Percentiles rank a stretch among this genome's conserved stretches.
Evolutionary conservation across 2,329 filamentous ascomycete genomes (phyloP).

Genomic region (Graphilbum ipis-grandicollis): DNA sequence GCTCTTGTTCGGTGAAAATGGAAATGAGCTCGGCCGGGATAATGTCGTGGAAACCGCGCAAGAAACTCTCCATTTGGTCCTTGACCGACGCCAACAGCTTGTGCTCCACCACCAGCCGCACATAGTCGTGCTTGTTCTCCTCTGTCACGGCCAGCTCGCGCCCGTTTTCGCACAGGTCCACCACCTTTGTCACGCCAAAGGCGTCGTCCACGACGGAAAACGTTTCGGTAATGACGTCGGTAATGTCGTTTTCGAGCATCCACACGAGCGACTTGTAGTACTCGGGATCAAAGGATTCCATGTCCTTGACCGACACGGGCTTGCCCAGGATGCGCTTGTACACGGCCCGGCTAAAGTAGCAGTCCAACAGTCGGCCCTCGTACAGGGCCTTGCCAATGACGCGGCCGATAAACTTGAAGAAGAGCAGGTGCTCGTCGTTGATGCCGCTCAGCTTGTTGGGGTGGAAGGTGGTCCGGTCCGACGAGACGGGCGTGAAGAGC

Average conservation of each 20-base stretch:
- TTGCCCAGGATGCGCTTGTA: conserved; percentile 97
- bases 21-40: conserved; percentile 86
- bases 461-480: conserved; percentile 96
- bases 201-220: conserved; percentile 89
- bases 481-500: conserved; percentile 88
- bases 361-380: conserved; percentile 87
- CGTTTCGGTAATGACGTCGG: conserved; percentile 89
- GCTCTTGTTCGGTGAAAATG: conserved; percentile 97
- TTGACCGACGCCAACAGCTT: conserved; percentile 81
- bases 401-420: conserved; percentile 98
- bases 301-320: conserved; percentile 92
- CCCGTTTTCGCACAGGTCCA: conserved; percentile 76
- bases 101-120: conserved; percentile 86
- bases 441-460: conserved; percentile 86
- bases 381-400: conserved; percentile 98
- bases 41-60: conserved; percentile 95
- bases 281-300: conserved; percentile 95
- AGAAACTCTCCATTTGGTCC: conserved; percentile 85
- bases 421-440: conserved; percentile 89
- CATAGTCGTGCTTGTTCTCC: conserved; percentile 97
- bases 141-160: conserved; percentile 88
- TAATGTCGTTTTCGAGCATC: conserved; percentile 98
- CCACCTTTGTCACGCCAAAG: conserved; percentile 75
- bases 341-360: conserved; percentile 95
- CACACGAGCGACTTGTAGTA: conserved; percentile 98